A percentile compares a stretch with the other conserved stretches of the same genome.
Evolutionary conservation across 768 basidiomycete genomes (phyloP).

Genomic region (Termitomyces sp.): DNA sequence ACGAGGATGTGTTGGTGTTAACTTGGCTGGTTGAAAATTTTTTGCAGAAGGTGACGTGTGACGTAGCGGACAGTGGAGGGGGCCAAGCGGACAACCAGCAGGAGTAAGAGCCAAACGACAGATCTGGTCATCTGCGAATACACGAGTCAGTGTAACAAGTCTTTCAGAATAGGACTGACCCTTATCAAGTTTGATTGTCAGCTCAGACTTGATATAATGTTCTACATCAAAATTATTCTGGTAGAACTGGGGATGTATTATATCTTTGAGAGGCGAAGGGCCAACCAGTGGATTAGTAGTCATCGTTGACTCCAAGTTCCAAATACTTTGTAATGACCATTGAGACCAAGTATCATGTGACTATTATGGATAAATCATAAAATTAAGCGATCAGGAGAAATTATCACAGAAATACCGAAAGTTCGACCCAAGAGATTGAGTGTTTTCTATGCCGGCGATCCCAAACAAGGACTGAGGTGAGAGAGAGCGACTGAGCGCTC

Average conservation of each 20-base stretch:
- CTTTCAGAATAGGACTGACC: conserved; percentile 39
- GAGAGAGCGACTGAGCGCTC: too few relatives aligned
- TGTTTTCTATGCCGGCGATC: too few relatives aligned
- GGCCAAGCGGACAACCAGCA: conserved; percentile 85
- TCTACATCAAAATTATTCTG: conserved; percentile 89
- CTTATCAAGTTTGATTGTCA: conserved; percentile 88
- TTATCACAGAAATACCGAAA: too few relatives aligned
- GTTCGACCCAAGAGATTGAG: too few relatives aligned
- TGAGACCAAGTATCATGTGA: not conserved
- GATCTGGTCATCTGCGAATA: conserved; percentile 79
- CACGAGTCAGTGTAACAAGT: not conserved
- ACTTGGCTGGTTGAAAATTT: conserved; percentile 88
- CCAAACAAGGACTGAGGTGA: too few relatives aligned
- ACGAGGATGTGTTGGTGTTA: conserved; percentile 76
- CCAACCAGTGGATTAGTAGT: conserved; percentile 45
- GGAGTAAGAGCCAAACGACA: conserved; percentile 80
- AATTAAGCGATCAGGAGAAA: too few relatives aligned
- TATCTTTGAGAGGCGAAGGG: conserved; percentile 57
- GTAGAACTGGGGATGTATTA: conserved; percentile 88
- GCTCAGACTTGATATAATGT: conserved; percentile 71
- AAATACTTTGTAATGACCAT: not conserved
- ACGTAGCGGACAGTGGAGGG: conserved; percentile 86
- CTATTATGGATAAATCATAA: too few relatives aligned
- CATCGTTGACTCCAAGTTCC: not conserved
- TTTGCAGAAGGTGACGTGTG: conserved; percentile 85